These are phyloP conservation scores for Trifolium fragiferum DNA, from an alignment of 306 rosid species.

Conservation along the genomic window DNA sequence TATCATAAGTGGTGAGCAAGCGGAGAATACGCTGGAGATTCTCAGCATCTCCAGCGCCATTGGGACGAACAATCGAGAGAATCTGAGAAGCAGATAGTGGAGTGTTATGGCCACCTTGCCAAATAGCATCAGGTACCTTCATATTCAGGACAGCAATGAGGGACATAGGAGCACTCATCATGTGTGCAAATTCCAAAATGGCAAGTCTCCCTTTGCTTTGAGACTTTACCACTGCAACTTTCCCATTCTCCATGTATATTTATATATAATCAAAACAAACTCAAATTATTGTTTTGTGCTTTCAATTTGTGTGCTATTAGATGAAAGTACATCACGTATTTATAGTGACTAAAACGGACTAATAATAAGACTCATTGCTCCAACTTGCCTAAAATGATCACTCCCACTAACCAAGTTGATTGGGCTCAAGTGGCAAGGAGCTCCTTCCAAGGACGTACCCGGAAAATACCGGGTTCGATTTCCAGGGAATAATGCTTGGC, in stretches of 20 bases:
- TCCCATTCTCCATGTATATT: not conserved
- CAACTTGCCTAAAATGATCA: too few species aligned
- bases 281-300: not conserved
- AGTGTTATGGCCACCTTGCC: conserved; percentile 64
- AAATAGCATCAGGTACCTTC: conserved; percentile 70
- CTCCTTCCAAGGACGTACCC: too few species aligned
- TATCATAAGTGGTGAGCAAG: conserved; percentile 67
- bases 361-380: not conserved
- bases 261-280: not conserved
- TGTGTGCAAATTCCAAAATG: conserved; percentile 77
- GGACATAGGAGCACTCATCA: conserved; percentile 91
- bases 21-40: conserved; percentile 82
- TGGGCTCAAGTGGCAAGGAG: too few species aligned
- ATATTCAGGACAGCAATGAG: conserved; percentile 71
- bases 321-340: not conserved
- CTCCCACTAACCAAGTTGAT: too few species aligned
- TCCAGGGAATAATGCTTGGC: too few species aligned
- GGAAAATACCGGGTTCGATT: too few species aligned
- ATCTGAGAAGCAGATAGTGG: conserved; percentile 72
- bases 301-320: not conserved
- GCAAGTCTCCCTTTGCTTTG: conserved; percentile 55
- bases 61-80: conserved; percentile 52
- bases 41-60: conserved; percentile 59
- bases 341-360: not conserved
- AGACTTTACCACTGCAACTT: conserved; percentile 13